Base-by-base conservation (phyloP, 1,284 basidiomycete genomes). In the Marasmius oreades region DNA sequence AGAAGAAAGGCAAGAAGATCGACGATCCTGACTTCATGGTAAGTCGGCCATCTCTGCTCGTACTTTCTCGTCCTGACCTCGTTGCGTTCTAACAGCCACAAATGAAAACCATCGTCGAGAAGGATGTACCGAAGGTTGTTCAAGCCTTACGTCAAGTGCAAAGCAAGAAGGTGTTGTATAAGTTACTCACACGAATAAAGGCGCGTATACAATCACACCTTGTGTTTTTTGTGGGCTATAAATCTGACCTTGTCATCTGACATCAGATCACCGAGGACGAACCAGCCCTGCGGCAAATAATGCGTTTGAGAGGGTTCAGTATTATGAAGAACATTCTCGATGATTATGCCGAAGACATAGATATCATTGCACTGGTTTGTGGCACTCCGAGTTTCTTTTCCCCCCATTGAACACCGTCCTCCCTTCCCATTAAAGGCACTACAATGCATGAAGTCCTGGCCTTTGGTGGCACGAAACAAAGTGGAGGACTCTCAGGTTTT, bases 251-350 rank as follows among this genome's bases (percentile, higher is more conserved):
- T 55, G 14, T 52, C 24, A 23, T 24, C 7, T 53, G 14, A 55
- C n/a, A 33, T 12, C 67, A 95, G 91, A 88, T 96, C 64, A 96
- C 95, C 1, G 85, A 89, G 37, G 93, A 97, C 57, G 80, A 84
- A 44, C 77, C 82, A 0, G 86, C 93, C 18, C 79, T 95, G 36
- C 83, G 93, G 45, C 86, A 93, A 67, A 78, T 98, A 53, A 92
- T 98, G 84, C 90, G 95, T 28, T 77, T 98, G 66, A 93, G 97
- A 70, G 95, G 95, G 1, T 95, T 97, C 69, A 92, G 90, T 70
- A 76, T 96, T 22, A 95, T 98, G 92, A 88, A 84, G 48, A 93
- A 90, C 67, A 79, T 98, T 45, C 74, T 98, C 31, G 84, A 90
- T 50, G 95, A 98, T 65, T 79, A 94, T 66, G 69, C 72, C 14